Evolutionary conservation across 257 asterid species (phyloP).

Genomic region (Thymus quinquecostatus): DNA sequence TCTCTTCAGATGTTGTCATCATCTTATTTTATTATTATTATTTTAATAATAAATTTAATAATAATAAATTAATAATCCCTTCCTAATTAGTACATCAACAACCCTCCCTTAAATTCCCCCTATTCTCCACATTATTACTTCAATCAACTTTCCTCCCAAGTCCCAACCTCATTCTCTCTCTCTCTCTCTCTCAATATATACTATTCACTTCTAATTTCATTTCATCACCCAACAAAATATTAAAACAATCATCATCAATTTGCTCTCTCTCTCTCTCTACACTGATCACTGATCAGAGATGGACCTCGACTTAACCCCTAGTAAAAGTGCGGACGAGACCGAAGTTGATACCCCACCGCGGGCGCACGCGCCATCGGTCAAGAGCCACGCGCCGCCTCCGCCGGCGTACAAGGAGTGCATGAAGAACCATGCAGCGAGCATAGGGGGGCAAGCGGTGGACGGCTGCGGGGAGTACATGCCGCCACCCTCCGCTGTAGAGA

Average conservation of each 20-base stretch:
- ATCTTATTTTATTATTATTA: not conserved
- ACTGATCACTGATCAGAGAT: conserved; percentile 25
- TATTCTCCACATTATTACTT: conserved; percentile 29
- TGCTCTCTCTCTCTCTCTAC: not conserved
- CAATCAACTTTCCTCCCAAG: not conserved
- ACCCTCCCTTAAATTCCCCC: conserved; percentile 24
- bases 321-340: conserved; percentile 45
- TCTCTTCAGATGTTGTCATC: conserved; percentile 21
- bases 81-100: conserved; percentile 31
- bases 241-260: not conserved
- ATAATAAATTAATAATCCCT: conserved; percentile 12
- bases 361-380: conserved; percentile 16
- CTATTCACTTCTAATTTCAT: not conserved
- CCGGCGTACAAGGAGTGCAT: conserved; percentile 57
- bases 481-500: conserved; percentile 28
- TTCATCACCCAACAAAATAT: not conserved
- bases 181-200: not conserved
- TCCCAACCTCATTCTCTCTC: not conserved
- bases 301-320: conserved; percentile 43
- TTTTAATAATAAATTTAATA: not conserved
- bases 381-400: conserved; percentile 34
- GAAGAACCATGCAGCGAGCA: conserved; percentile 70
- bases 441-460: conserved; percentile 70
- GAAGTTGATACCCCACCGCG: conserved; percentile 64
- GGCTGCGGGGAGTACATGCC: conserved; percentile 80